Conservation (phyloP, 2,329 filamentous ascomycete species). For the Leptographium flavum region DNA sequence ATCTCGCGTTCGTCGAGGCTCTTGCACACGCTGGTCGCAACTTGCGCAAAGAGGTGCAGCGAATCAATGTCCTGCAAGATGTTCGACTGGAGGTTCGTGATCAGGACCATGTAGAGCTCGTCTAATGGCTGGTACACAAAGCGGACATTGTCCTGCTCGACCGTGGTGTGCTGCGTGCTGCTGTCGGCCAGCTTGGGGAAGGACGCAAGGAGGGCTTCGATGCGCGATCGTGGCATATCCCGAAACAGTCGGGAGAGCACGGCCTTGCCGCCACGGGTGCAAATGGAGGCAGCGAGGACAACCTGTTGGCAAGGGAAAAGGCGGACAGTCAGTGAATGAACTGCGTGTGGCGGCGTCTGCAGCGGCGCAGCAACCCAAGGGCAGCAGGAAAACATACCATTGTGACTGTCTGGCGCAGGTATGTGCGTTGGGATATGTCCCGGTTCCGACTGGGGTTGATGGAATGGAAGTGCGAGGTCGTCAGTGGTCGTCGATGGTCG, state of each 20-base stretch:
- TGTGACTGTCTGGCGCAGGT: background rate
- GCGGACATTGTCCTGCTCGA: constrained; percentile 98
- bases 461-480: background rate
- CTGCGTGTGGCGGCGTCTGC: background rate
- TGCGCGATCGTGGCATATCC: constrained; percentile 91
- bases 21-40: constrained; percentile 93
- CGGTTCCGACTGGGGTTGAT: background rate
- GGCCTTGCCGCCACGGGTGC: constrained; percentile 94
- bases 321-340: background rate
- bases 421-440: background rate
- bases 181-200: constrained; percentile 96
- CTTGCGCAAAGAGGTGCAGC: constrained; percentile 92
- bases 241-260: constrained; percentile 96
- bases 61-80: constrained; percentile 99
- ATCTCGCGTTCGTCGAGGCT: constrained; percentile 94
- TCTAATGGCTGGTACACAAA: constrained; percentile 98
- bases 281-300: constrained; percentile 96
- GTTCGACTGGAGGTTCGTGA: constrained; percentile 98
- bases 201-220: constrained; percentile 90
- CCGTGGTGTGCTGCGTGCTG: constrained; percentile 91
- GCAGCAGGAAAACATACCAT: background rate
- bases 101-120: constrained; percentile 98
- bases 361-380: no score
- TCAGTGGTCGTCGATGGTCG: constrained; percentile 1
- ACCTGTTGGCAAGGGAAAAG: constrained; percentile 41